Percentiles rank a stretch among this genome's conserved stretches.
These are phyloP conservation scores for Pseudopediastrum boryanum DNA, from an alignment of 139 green algal species.

Conservation along the genomic window DNA sequence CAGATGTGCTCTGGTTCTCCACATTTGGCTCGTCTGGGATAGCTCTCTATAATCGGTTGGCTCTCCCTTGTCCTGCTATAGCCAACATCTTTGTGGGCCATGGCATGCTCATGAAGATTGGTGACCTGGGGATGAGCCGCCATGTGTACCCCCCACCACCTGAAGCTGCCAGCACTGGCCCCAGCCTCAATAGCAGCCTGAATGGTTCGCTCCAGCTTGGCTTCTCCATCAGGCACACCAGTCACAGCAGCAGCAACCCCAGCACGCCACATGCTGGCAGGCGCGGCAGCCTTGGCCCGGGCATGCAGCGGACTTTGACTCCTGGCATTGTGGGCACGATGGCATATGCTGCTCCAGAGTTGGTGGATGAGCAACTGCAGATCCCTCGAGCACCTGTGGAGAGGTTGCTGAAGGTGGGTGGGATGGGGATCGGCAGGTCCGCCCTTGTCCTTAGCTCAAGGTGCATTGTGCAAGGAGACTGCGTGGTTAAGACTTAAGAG, in stretches of 20 bases:
- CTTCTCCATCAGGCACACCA: background rate
- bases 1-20: no score
- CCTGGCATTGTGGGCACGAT: slow-evolving; percentile 54
- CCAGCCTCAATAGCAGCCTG: no score
- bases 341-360: slow-evolving; percentile 55
- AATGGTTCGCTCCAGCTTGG: background rate
- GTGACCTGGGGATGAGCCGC: slow-evolving; percentile 66
- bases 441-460: no score
- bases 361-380: slow-evolving; percentile 55
- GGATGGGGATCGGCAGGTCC: background rate
- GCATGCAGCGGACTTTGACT: slow-evolving; percentile 36
- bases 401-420: slow-evolving; percentile 38
- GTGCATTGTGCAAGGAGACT: no score
- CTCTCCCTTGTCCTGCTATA: no score
- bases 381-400: slow-evolving; percentile 6
- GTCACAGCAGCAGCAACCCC: background rate
- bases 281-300: background rate
- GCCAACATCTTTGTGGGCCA: slow-evolving; percentile 60
- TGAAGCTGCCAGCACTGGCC: background rate
- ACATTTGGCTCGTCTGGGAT: no score
- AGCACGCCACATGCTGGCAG: slow-evolving; percentile 1
- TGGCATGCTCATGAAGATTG: slow-evolving; percentile 63
- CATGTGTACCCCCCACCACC: slow-evolving; percentile 25
- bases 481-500: no score
- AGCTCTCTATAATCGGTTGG: no score